Conservation (phyloP, 495 filamentous ascomycete genomes). For the Penicillium goetzii region DNA sequence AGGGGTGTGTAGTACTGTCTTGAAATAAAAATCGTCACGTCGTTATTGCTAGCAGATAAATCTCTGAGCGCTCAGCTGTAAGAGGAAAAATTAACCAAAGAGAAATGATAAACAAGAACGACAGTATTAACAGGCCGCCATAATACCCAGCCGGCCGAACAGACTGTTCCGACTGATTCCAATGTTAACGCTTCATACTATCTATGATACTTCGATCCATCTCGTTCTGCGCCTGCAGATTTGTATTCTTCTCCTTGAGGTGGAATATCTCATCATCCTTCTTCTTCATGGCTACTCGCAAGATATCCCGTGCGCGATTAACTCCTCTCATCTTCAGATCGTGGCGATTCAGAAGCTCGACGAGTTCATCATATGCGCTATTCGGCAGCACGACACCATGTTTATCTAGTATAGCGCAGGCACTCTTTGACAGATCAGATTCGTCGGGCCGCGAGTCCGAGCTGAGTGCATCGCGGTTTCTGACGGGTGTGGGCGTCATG, state of each 20-base stretch:
- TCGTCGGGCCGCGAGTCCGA: conserved; percentile 33
- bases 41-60: neutral
- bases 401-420: conserved; percentile 54
- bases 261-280: conserved; percentile 65
- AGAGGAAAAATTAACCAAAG: neutral
- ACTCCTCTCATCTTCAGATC: conserved; percentile 61
- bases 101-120: neutral
- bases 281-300: conserved; percentile 60
- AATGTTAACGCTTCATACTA: conserved; percentile 20
- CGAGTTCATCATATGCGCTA: conserved; percentile 45
- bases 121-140: neutral
- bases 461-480: conserved; percentile 45
- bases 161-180: too few species aligned
- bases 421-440: conserved; percentile 55
- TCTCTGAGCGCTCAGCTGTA: neutral
- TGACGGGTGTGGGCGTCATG: conserved; percentile 55
- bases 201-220: conserved; percentile 51
- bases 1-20: neutral
- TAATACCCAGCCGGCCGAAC: neutral
- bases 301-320: conserved; percentile 63
- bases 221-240: conserved; percentile 36
- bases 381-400: conserved; percentile 49
- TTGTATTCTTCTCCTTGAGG: conserved; percentile 51
- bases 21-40: neutral
- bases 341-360: conserved; percentile 56